These are phyloP conservation scores for Strobilomyces dryophilus DNA, from an alignment of 768 basidiomycete genomes.

Conservation along the genomic window DNA sequence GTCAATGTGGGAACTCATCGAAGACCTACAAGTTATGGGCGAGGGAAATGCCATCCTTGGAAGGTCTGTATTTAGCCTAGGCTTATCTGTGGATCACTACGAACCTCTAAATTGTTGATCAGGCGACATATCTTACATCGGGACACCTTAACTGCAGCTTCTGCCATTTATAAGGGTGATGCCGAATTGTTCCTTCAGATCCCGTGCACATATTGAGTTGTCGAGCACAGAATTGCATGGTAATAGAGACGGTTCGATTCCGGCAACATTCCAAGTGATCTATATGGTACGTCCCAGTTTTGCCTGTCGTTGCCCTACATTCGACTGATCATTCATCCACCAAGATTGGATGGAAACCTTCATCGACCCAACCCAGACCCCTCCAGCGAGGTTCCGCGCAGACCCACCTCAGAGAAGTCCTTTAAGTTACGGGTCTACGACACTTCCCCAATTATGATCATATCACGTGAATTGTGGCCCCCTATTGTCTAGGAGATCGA, in stretches of 20 bases:
- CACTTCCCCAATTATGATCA: too few species aligned
- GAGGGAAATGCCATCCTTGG: constrained; percentile 90
- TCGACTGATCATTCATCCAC: background rate
- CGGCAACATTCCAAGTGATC: constrained; percentile 95
- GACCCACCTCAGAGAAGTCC: constrained; percentile 58
- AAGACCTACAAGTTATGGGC: constrained; percentile 95
- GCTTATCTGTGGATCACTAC: background rate
- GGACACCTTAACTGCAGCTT: constrained; percentile 87
- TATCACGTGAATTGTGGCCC: too few species aligned
- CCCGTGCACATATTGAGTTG: background rate
- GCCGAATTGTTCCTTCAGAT: constrained; percentile 5
- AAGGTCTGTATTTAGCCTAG: constrained; percentile 42
- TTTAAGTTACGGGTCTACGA: constrained; percentile 39
- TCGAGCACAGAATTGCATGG: constrained; percentile 69
- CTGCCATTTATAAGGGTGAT: constrained; percentile 88
- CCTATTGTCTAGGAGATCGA: too few species aligned
- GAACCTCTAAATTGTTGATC: constrained; percentile 1
- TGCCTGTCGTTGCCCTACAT: background rate
- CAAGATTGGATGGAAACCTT: constrained; percentile 84
- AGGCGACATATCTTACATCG: constrained; percentile 70
- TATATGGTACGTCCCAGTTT: constrained; percentile 62
- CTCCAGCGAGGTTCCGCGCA: constrained; percentile 59
- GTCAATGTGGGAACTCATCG: constrained; percentile 92
- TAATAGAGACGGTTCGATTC: constrained; percentile 74
- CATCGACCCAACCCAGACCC: constrained; percentile 60